Conservation (phyloP, 73 alveolate genomes). For the Tetrahymena thermophila region DNA sequence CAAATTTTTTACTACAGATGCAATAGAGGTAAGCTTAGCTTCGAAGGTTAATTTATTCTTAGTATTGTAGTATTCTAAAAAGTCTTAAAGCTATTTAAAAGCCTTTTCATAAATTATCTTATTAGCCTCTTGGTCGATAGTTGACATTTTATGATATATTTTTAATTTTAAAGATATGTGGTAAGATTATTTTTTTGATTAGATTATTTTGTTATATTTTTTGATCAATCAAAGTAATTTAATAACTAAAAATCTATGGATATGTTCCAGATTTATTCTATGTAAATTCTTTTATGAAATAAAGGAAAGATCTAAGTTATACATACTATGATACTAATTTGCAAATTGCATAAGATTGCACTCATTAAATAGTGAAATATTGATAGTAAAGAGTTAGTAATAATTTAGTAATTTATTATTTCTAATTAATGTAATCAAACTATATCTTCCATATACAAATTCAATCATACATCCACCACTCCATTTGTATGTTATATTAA, state of each 20-base stretch:
- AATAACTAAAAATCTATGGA: not conserved
- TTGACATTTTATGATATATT: not conserved
- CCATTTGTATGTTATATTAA: not conserved
- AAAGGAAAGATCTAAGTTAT: not conserved
- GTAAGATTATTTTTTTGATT: not conserved
- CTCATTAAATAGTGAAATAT: not conserved
- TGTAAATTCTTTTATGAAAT: not conserved
- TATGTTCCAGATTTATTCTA: not conserved
- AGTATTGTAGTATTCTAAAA: not conserved
- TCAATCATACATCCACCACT: not conserved
- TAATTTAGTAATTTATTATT: not conserved
- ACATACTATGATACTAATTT: not conserved
- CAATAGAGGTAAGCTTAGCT: conserved; percentile 32
- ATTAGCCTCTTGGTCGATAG: not conserved
- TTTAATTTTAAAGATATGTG: not conserved
- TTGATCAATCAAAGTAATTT: not conserved
- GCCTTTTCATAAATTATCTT: not conserved
- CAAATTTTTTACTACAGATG: not conserved
- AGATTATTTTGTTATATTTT: not conserved
- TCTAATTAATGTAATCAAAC: not conserved
- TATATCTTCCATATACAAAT: not conserved
- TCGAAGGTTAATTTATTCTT: not conserved
- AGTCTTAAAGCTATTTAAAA: not conserved
- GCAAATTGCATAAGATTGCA: not conserved
- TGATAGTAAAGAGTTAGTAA: not conserved